Evolutionary conservation across 2,329 filamentous ascomycete genomes (phyloP).

Genomic region (Emergomyces pasteurianus): DNA sequence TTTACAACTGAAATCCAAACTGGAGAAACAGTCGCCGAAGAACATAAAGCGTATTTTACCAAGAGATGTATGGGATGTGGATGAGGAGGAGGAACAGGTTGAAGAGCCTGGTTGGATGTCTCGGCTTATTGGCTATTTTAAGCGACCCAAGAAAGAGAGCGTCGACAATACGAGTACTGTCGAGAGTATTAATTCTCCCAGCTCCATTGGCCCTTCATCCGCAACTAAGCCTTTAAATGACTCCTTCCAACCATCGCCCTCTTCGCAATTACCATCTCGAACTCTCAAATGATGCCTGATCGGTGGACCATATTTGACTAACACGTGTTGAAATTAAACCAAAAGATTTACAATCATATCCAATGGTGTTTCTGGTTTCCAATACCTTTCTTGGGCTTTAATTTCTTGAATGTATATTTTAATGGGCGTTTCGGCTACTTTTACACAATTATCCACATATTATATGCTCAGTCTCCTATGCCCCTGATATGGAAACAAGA

Average conservation of each 20-base stretch:
- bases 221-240: background rate
- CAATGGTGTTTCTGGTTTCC: background rate
- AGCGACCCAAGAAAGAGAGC: background rate
- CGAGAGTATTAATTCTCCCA: background rate
- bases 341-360: background rate
- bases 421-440: background rate
- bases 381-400: background rate
- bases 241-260: background rate
- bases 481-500: background rate
- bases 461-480: background rate
- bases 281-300: background rate
- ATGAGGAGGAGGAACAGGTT: conserved; percentile 19
- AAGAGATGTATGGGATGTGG: conserved; percentile 28
- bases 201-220: background rate
- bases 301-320: background rate
- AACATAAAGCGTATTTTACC: conserved; percentile 26
- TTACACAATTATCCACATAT: background rate
- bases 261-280: background rate
- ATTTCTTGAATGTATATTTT: background rate
- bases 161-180: background rate
- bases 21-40: conserved; percentile 19
- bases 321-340: background rate
- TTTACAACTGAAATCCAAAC: conserved; percentile 28
- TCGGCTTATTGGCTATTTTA: conserved; percentile 3
- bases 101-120: conserved; percentile 4